Evolutionary conservation across 2,329 filamentous ascomycete species (phyloP), one percentile per base, ranked within the genome.

Genomic region (Phaeosphaeria sp.): DNA sequence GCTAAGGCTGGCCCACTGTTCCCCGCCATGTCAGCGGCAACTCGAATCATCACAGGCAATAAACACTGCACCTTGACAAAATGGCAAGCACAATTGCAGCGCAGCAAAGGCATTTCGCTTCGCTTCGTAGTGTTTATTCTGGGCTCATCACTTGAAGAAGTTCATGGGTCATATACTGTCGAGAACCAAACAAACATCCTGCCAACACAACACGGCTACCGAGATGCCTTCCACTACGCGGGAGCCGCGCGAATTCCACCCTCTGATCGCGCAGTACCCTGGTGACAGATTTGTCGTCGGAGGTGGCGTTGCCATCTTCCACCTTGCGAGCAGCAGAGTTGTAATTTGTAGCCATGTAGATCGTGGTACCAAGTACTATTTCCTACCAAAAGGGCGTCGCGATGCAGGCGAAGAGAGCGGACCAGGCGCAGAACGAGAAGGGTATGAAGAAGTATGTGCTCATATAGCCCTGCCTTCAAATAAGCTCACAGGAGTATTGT

Each of bases 241-340:
- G 27, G 33, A 55, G 25, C 54, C 54, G 22, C 52, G 48, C 18
- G 59, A 64, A 3, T 58, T 56, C 39, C 52, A 60, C 2, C 64
- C 70, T 2, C 25, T 62, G n/a, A 48, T 67, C 10, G 70, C 69
- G 10, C 69, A 73, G n/a, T 75, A 65, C 36, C 43, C 72, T 15
- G 64, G 70, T 39, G 59, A 69, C n/a, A 56, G 72, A 13, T 67
- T 76, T 44, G 65, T 75, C 1, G 60, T 71, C 1, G 72, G 72
- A 17, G 72, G 66, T 3, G 82, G 82, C 15, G 80, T 82, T 0
- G 81, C 81, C 1, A 84, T 84, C 42, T 84, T 84, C 69, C 82
- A 84, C 60, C 63, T 84, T 22, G 79, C 80, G 1, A 74, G 76
- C 7, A 65, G 67, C 6, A 70, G 81, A 41, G 81, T 83, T 1